Base-by-base conservation (phyloP, 2,329 filamentous ascomycete species). In the Fusarium sublunatum region DNA sequence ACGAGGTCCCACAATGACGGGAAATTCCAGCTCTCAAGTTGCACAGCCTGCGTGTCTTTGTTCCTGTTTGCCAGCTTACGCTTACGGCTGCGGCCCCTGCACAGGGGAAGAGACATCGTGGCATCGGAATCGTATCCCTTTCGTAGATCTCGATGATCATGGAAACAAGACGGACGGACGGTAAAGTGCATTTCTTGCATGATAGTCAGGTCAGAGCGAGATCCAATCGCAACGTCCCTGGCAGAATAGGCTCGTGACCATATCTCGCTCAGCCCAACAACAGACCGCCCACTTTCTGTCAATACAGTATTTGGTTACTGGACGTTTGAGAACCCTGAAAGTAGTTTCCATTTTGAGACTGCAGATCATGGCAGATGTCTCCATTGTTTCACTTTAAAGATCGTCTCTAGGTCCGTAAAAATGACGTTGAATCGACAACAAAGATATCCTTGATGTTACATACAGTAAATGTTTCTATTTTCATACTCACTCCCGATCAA, bases 1-100 rank as follows among this genome's bases (percentile, higher is more conserved):
- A 65, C 31, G 43, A 45, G 62, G 51, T 61, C 48, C 54, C 53
- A 59, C 60, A 58, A 54, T 61, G 60, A 63, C 67, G 65, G 54
- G 26, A 52, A 47, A 53, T 55, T 52, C 31, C 44, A 48, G 36
- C 39, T 24, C 41, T 52, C 35, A 29, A 35, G 36, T 35, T 28
- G 41, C 11, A 50, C 45, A 42, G 29, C 15, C 34, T 40, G 25
- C 15, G 39, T 8, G 35, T 9, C 28, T 28, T 34, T 43, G 35
- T 50, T 58, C 29, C 44, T 26, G 45, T 59, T 57, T 36, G 45
- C 43, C 29, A 55, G 39, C 32, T 58, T 44, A 35, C 40, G 34
- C 12, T 38, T 28, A 28, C 41, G 42, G 50, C 45, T 49, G 40
- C 35, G 60, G 55, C 58, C 58, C 61, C 61, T 64, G 61, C 58